phyloP scores from a whole-genome alignment of 163 green algal genomes.

The Coccomyxa subellipsoidea region DNA sequence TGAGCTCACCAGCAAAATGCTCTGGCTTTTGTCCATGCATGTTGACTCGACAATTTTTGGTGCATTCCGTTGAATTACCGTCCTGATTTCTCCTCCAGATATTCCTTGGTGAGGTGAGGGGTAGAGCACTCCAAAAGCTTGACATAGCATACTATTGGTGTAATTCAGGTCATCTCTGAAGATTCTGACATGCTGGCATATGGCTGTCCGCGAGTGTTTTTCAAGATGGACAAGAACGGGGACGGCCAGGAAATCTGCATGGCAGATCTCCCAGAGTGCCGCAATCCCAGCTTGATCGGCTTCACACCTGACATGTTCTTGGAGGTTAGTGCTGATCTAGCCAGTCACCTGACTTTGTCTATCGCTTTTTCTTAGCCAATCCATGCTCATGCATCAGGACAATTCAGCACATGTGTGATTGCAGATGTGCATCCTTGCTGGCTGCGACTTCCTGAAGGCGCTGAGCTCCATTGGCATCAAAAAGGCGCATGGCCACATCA shows the following conservation, averaged over 20 bases:
- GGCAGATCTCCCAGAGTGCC: conserved; percentile 62
- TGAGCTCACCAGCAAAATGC: conserved; percentile 31
- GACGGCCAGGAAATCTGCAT: conserved; percentile 77
- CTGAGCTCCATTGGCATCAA: conserved; percentile 87
- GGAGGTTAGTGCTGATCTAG: conserved; percentile 33
- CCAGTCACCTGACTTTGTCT: background rate
- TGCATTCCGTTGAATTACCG: no score
- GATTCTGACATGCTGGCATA: conserved; percentile 96
- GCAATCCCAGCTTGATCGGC: conserved; percentile 66
- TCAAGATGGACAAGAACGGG: conserved; percentile 91
- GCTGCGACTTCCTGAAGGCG: conserved; percentile 94
- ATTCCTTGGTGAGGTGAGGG: no score
- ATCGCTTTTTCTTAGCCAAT: no score
- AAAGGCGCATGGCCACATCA: conserved; percentile 80
- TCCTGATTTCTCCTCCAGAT: no score
- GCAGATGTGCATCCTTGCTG: conserved; percentile 92
- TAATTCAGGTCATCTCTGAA: conserved; percentile 72
- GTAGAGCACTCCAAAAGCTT: background rate
- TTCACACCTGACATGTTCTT: conserved; percentile 87
- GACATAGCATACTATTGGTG: background rate
- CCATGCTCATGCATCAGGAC: no score
- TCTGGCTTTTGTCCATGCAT: background rate
- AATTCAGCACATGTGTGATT: no score
- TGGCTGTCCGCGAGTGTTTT: conserved; percentile 84
- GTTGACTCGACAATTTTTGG: no score